phyloP scores from a whole-genome alignment of 331 rosid species.

The Malus hybrid region DNA sequence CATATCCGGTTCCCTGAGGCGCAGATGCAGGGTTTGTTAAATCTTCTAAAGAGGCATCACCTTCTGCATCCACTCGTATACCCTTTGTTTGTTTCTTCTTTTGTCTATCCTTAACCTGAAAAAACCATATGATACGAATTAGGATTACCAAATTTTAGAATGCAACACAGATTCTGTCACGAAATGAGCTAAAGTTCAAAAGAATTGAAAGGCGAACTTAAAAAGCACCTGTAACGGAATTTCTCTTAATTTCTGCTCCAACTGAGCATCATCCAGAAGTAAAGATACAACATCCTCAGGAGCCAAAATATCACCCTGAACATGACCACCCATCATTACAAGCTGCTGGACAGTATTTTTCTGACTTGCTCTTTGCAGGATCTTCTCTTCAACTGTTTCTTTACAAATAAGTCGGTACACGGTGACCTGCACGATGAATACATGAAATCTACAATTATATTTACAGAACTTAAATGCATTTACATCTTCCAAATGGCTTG shows the following conservation, averaged over 20 bases:
- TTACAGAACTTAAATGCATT: constrained; percentile 5
- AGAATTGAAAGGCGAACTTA: neutral
- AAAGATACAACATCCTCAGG: constrained; percentile 96
- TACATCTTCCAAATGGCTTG: too few species aligned
- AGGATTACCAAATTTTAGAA: neutral
- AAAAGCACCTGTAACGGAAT: constrained; percentile 63
- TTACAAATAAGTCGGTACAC: constrained; percentile 60
- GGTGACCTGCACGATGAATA: constrained; percentile 33
- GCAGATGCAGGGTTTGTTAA: constrained; percentile 26
- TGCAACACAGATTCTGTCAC: neutral
- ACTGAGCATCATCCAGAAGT: constrained; percentile 90
- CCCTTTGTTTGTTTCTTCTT: constrained; percentile 73
- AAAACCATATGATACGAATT: constrained; percentile 7
- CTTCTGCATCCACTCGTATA: constrained; percentile 79
- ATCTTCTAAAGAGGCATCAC: constrained; percentile 88
- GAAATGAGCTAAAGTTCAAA: neutral
- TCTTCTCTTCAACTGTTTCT: constrained; percentile 64
- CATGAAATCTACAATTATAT: neutral
- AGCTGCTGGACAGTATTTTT: constrained; percentile 61
- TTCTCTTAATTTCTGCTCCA: constrained; percentile 82
- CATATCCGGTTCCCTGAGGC: constrained; percentile 45
- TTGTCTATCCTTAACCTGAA: constrained; percentile 75
- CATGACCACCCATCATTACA: constrained; percentile 64
- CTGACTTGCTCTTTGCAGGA: constrained; percentile 53
- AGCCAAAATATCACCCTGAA: constrained; percentile 91